Evolutionary conservation across 2,329 filamentous ascomycete genomes (phyloP), one percentile per base, ranked within the genome.

Genomic region (Podosphaera fusca): DNA sequence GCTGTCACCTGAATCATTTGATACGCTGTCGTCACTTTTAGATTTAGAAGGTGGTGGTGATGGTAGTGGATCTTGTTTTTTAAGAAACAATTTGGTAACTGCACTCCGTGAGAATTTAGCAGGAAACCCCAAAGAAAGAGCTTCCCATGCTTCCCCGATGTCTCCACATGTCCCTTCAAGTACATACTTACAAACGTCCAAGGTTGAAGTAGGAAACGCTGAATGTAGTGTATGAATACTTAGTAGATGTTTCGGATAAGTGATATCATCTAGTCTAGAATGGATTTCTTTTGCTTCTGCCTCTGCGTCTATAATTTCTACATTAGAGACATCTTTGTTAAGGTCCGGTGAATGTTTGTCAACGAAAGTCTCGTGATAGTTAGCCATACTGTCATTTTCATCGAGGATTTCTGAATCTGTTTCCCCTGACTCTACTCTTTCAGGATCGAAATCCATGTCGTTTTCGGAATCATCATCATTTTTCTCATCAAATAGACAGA

Each of bases 151-250:
- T 31, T 62, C 58, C 12, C 60, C 60, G 49, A 65, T 40, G 58
- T 67, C 61, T 51, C 61, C 63, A 38, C 63, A 38, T n/a, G 61
- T 62, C 7, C 63, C 62, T 45, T 62, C 53, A 10, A 66, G 55
- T 21, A 68, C 59, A 55, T 64, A 61, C 47, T 63, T 64, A 59
- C 66, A 64, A 49, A 68, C 61, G 14, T 57, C 59, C 47, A 66
- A 52, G 40, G 63, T 55, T 30, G 65, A 63, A 7, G 61, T 59
- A 56, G 65, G 66, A 61, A 67, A 68, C 14, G 63, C 63, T 47
- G 61, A 57, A 53, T 64, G 62, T 54, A 68, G 64, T 58, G 62
- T 62, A 60, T 60, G 62, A 46, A 68, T 63, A 56, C 61, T 62
- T 7, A 57, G 56, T 59, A 60, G 59, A 21, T 57, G 60, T 36